These are phyloP conservation scores for Tetrastigma voinierianum DNA, from an alignment of 164 flowering plant species.

Conservation along the genomic window DNA sequence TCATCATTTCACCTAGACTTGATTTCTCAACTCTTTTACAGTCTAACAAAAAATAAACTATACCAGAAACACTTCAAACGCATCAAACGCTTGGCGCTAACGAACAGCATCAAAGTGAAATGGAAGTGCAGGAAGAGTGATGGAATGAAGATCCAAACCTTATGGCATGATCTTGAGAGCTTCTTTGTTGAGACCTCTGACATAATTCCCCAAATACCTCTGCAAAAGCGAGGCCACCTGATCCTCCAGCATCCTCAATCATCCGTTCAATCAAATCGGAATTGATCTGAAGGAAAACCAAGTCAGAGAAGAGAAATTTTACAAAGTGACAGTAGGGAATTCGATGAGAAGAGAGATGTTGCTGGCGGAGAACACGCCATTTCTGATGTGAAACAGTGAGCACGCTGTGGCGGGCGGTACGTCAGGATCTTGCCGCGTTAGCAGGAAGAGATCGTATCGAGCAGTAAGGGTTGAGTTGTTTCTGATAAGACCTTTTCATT, in stretches of 20 bases:
- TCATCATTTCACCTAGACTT: no score
- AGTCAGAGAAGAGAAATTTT: background rate
- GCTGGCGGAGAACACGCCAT: no score
- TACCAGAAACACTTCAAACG: background rate
- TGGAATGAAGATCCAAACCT: constrained; percentile 41
- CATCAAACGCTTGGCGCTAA: no score
- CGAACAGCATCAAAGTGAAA: background rate
- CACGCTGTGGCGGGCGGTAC: no score
- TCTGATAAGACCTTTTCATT: no score
- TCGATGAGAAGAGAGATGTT: constrained; percentile 6
- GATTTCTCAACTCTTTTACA: no score
- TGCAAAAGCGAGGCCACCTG: constrained; percentile 87
- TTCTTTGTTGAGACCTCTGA: constrained; percentile 82
- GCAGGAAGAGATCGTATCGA: no score
- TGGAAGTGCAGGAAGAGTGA: background rate
- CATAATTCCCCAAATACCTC: constrained; percentile 90
- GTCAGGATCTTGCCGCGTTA: no score
- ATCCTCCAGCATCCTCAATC: constrained; percentile 86
- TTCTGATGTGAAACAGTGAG: no score
- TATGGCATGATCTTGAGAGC: constrained; percentile 94
- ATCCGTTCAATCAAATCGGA: background rate
- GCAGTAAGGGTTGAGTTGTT: no score
- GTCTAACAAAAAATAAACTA: no score
- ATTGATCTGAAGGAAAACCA: constrained; percentile 2
- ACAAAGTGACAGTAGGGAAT: background rate